Conservation (phyloP, 2,329 filamentous ascomycete species). For the Xylariaceae sp. region DNA sequence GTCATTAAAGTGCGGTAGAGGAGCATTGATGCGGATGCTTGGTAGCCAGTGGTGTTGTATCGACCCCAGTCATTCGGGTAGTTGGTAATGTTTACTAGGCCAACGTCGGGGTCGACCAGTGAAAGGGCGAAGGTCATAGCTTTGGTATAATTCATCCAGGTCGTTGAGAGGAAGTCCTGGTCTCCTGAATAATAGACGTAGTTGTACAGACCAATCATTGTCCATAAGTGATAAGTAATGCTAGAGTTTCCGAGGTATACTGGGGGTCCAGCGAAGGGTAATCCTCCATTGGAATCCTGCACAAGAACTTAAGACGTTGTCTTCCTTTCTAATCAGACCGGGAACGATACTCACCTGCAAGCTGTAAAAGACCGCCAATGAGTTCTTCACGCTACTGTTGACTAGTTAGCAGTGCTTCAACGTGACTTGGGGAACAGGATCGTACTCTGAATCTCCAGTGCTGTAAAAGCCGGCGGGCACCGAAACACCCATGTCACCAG, state of each 20-base stretch:
- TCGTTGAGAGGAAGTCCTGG: constrained; percentile 40
- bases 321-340: background rate
- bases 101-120: constrained; percentile 20
- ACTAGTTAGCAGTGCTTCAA: constrained; percentile 10
- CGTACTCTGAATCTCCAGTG: constrained; percentile 40
- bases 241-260: constrained; percentile 20
- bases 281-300: constrained; percentile 17
- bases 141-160: constrained; percentile 46
- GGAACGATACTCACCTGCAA: constrained; percentile 22
- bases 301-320: constrained; percentile 13
- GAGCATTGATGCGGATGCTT: constrained; percentile 26
- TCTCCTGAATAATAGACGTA: constrained; percentile 55
- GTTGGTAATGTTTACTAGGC: constrained; percentile 22
- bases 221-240: constrained; percentile 34
- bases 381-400: constrained; percentile 40
- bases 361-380: constrained; percentile 37
- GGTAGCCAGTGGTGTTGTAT: constrained; percentile 20
- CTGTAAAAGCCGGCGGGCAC: constrained; percentile 47
- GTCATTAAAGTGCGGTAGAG: constrained; percentile 52
- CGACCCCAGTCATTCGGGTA: constrained; percentile 28
- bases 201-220: constrained; percentile 55
- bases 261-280: constrained; percentile 27
- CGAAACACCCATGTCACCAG: constrained; percentile 54
- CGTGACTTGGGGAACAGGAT: background rate
- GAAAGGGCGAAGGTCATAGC: constrained; percentile 37